A percentile compares a stretch with the other conserved stretches of the same genome.
phyloP scores from a whole-genome alignment of 2,329 filamentous ascomycete genomes.

The Emergomyces orientalis region DNA sequence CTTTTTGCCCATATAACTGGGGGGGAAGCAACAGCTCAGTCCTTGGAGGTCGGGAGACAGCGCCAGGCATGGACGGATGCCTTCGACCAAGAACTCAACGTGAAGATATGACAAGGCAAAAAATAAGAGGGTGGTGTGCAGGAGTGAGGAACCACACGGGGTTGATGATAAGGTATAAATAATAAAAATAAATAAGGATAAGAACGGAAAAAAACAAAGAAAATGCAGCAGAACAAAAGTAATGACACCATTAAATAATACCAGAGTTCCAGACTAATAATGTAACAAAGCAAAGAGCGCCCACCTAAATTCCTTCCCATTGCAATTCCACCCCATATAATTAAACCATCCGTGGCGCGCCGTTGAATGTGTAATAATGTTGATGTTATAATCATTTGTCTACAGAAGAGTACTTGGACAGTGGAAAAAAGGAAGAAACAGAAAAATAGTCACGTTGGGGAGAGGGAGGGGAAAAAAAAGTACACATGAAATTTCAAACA shows the following conservation, averaged over 20 bases:
- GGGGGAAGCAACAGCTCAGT: too few species aligned
- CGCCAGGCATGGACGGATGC: neutral
- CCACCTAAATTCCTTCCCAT: neutral
- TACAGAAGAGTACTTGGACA: neutral
- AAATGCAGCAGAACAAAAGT: neutral
- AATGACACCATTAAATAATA: neutral
- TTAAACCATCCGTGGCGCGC: neutral
- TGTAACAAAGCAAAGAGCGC: neutral
- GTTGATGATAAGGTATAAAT: neutral
- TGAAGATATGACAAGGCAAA: neutral
- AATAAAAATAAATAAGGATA: neutral
- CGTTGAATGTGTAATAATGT: slow-evolving; percentile 3
- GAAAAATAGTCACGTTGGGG: neutral
- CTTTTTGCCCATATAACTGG: too few species aligned
- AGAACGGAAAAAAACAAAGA: slow-evolving; percentile 10
- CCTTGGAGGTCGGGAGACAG: neutral
- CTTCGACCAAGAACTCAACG: neutral
- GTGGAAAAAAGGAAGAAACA: neutral
- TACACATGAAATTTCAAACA: neutral
- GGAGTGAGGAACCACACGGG: neutral
- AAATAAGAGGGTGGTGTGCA: neutral
- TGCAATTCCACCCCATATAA: neutral
- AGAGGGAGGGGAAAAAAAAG: neutral
- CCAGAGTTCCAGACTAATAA: neutral
- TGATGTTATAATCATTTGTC: neutral